Conservation (phyloP, 345 rosid genomes). For the Rhodamnia rubescens region DNA sequence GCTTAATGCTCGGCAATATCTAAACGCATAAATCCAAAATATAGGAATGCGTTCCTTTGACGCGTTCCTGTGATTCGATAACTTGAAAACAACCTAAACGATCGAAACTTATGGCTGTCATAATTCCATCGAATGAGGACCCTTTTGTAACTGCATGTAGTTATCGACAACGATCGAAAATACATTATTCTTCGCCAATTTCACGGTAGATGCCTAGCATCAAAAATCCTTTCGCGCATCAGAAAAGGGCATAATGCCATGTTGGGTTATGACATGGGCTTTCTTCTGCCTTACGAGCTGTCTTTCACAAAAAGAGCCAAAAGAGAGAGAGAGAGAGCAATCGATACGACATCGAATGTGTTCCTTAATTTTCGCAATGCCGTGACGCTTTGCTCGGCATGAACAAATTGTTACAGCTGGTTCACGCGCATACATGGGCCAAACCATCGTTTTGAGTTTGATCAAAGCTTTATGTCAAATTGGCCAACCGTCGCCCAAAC, state of each 20-base stretch:
- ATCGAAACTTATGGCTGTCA: fast-evolving
- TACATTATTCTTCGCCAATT: not conserved
- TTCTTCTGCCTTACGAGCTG: not conserved
- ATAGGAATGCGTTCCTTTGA: not conserved
- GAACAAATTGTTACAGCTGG: not conserved
- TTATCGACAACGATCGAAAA: not conserved
- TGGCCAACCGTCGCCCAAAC: not conserved
- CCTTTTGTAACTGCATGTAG: not conserved
- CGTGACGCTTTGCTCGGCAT: not conserved
- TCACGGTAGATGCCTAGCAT: not conserved
- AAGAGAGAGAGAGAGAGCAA: not conserved
- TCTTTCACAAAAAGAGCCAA: not conserved
- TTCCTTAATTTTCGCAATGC: not conserved
- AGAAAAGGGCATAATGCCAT: not conserved
- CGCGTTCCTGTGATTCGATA: fast-evolving
- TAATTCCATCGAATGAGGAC: not conserved
- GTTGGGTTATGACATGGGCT: not conserved
- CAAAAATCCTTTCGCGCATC: not conserved
- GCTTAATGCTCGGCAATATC: too few relatives aligned
- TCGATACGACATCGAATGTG: not conserved
- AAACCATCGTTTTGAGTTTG: not conserved
- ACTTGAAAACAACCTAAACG: not conserved
- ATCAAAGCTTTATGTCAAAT: too few relatives aligned
- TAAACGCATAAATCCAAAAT: too few relatives aligned
- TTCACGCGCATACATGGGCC: not conserved